Base-by-base conservation (phyloP, 148 eudicot species). In the Tetragonia tetragonoides region DNA sequence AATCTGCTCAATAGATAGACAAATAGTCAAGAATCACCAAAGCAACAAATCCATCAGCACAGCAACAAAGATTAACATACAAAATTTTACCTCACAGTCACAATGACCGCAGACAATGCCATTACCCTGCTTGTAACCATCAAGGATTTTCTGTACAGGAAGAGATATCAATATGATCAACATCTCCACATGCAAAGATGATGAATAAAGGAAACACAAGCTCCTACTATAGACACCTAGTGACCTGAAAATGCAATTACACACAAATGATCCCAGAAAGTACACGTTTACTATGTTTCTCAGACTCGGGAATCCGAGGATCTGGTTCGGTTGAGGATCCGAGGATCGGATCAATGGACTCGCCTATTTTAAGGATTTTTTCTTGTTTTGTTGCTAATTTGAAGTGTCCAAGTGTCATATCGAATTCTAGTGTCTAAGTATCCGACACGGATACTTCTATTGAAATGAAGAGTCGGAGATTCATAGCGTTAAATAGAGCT, bases 21-120 rank as follows among this genome's bases (percentile, higher is more conserved):
- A 21, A 75, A 49, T 23, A 57, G 66, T 61, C 61, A 71, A 24
- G 61, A 0, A 49, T 49, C 39, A 51, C 64, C 24, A 54, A 60
- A 49, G 8, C 21, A 37, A 74, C 7, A 78, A 67, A 49, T 21
- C 61, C 72, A 47, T 51, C 21, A 44, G 21, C n/a, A 17, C 42
- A 49, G 65, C 11, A 56, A 56, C 12, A 68, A 37, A 34, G 8
- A 20, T 24, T 20, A 77, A 66, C 28, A 53, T 10, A 68, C 9
- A 38, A 57, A 21, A 10, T 61, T 61, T 85, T 85, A 91, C 99
- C 99, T 93, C 97, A 49, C 85, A 79, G 53, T 81, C 72, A 81
- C 99, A 95, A 70, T 91, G 90, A 78, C 89, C 81, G 46, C 99
- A 95, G 51, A 91, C 88, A 77, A 95, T 93, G 60, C 99, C 99